Percentiles rank a stretch among this genome's conserved stretches.
These are phyloP conservation scores for Lichtheimia ramosa DNA, from an alignment of 371 early-diverging fungal genomes.

Conservation along the genomic window DNA sequence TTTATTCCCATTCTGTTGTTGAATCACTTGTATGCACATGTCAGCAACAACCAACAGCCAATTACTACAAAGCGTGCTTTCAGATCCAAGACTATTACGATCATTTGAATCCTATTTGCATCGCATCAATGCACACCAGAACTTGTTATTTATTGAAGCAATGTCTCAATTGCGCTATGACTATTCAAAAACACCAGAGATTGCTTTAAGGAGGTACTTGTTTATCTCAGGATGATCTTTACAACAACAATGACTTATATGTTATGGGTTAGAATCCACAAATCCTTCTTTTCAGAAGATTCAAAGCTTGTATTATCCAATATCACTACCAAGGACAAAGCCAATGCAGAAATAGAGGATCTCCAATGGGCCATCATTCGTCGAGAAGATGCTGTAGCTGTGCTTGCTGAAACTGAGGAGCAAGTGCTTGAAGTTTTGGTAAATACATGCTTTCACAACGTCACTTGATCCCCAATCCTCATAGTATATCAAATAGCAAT, in stretches of 20 bases:
- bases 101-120: conserved; percentile 33
- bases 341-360: conserved; percentile 18
- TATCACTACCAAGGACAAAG: conserved; percentile 23
- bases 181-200: conserved; percentile 21
- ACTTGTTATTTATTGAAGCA: conserved; percentile 48
- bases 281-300: conserved; percentile 32
- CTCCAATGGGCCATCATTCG: conserved; percentile 33
- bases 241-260: neutral
- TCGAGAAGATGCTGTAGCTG: conserved; percentile 19
- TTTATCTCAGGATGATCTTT: neutral
- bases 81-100: conserved; percentile 27
- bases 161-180: conserved; percentile 37
- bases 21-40: neutral
- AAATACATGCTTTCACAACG: neutral
- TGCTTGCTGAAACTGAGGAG: conserved; percentile 32
- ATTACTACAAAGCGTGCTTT: conserved; percentile 23
- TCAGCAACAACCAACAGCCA: neutral
- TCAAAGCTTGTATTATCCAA: conserved; percentile 28
- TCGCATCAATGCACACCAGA: conserved; percentile 25
- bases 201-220: conserved; percentile 29
- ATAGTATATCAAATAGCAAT: neutral
- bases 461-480: neutral
- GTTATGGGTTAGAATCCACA: conserved; percentile 32
- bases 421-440: conserved; percentile 36
- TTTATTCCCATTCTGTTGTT: neutral